A percentile compares a stretch with the other conserved stretches of the same genome.
Evolutionary conservation across 1,284 basidiomycete genomes (phyloP).

Genomic region (Takashimella tepidaria): DNA sequence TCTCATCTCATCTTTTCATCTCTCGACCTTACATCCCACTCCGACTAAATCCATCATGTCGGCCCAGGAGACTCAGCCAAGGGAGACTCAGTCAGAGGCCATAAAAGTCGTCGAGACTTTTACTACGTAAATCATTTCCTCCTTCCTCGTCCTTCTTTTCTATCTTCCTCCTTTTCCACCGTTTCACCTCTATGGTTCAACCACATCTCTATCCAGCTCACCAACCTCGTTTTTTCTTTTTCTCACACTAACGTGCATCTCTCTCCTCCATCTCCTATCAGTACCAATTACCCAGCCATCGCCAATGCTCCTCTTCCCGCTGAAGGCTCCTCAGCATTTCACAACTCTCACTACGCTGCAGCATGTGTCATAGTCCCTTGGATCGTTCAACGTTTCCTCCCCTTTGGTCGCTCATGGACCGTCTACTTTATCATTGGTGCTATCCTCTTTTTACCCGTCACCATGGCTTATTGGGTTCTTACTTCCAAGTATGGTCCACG

Average conservation of each 20-base stretch:
- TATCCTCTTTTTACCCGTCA: conserved; percentile 69
- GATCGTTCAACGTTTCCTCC: conserved; percentile 70
- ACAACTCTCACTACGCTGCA: conserved; percentile 71
- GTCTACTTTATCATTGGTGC: conserved; percentile 64
- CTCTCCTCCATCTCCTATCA: conserved; percentile 9
- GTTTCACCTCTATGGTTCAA: no score
- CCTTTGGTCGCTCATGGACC: conserved; percentile 65
- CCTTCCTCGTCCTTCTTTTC: background rate
- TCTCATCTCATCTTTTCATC: background rate
- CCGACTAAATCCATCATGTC: background rate
- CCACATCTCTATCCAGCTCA: no score
- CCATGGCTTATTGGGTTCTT: conserved; percentile 83
- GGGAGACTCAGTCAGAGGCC: background rate
- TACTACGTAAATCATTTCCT: background rate
- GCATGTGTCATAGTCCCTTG: conserved; percentile 73
- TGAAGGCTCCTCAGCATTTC: conserved; percentile 81
- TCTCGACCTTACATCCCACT: background rate
- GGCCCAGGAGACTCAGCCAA: background rate
- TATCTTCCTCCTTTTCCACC: background rate
- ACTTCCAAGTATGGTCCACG: conserved; percentile 77
- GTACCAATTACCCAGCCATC: conserved; percentile 41
- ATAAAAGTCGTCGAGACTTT: background rate
- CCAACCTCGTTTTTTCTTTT: no score
- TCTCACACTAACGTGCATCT: no score
- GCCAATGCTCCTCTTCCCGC: conserved; percentile 77